Evolutionary conservation across 1,284 basidiomycete species (phyloP).

Genomic region (Cryptococcus wingfieldii): DNA sequence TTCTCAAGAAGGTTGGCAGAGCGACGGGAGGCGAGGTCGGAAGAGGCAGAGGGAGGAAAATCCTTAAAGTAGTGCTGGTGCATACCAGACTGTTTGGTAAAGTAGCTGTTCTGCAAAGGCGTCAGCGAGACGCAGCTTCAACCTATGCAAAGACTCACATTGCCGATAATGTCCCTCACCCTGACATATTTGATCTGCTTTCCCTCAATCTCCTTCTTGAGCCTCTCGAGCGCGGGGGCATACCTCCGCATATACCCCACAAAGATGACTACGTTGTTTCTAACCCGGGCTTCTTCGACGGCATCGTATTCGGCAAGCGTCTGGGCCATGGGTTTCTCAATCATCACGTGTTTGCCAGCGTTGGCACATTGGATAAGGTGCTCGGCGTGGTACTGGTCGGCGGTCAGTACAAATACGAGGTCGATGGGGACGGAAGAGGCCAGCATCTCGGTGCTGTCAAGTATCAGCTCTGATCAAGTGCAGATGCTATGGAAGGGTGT

Average conservation of each 20-base stretch:
- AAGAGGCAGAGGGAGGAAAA: conserved; percentile 20
- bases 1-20: conserved; percentile 24
- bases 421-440: conserved; percentile 19
- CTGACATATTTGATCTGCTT: conserved; percentile 39
- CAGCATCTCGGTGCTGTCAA: conserved; percentile 15
- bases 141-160: conserved; percentile 21
- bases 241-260: conserved; percentile 51
- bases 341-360: conserved; percentile 38
- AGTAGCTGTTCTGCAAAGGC: conserved; percentile 41
- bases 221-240: conserved; percentile 42
- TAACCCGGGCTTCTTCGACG: conserved; percentile 32
- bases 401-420: conserved; percentile 21
- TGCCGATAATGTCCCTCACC: conserved; percentile 50
- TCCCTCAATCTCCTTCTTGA: conserved; percentile 41
- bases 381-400: conserved; percentile 18
- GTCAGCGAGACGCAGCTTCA: background rate
- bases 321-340: conserved; percentile 47
- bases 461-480: background rate
- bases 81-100: conserved; percentile 44
- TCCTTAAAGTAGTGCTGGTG: conserved; percentile 40
- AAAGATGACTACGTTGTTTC: conserved; percentile 34
- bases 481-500: background rate
- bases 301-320: conserved; percentile 32
- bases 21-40: conserved; percentile 21
- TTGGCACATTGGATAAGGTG: conserved; percentile 27